Base-by-base conservation (phyloP, 2,329 filamentous ascomycete genomes). In the Trichoderma brevicompactum region DNA sequence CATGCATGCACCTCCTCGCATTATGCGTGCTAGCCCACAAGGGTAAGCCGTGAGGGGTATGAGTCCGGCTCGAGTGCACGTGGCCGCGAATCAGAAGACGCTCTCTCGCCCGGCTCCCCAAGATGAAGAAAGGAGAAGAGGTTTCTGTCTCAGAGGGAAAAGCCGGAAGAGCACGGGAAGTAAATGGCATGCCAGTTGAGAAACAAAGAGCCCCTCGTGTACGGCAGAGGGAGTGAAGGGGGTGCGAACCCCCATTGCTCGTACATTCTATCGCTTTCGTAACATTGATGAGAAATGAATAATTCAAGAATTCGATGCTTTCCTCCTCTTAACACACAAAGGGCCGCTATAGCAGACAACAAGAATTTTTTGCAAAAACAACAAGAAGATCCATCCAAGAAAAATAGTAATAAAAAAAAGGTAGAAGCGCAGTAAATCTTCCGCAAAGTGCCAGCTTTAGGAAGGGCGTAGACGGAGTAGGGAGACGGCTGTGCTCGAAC, bases 171-270 rank as follows among this genome's bases (percentile, higher is more conserved):
- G 50, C 19, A 58, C 34, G 34, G 43, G 40, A 15, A 49, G 68
- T 68, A 70, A 68, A 71, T 70, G 67, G 65, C 70, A 72, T 72
- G 67, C 71, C 70, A 71, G 68, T 46, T 53, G 49, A 62, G 72
- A 70, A 68, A 70, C 75, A 71, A 71, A 73, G 70, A 66, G 74
- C 73, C 70, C 74, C 70, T 72, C 70, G 71, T 65, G 53, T 60
- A 65, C 48, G 61, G 65, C 54, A 65, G 44, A 66, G 61, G 41
- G 65, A 65, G 65, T 65, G 65, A 70, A 46, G 69, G 69, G 74
- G 74, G 74, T 68, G 75, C 71, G 75, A 78, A 76, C 76, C 76
- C 72, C 72, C 68, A 71, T 73, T 72, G 70, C 74, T 76, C 74
- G 69, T 76, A 73, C 73, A 77, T 65, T 74, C 75, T 78, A 77